Evolutionary conservation across 1,284 basidiomycete species (phyloP).

Genomic region (Fomitopsis pinicola): DNA sequence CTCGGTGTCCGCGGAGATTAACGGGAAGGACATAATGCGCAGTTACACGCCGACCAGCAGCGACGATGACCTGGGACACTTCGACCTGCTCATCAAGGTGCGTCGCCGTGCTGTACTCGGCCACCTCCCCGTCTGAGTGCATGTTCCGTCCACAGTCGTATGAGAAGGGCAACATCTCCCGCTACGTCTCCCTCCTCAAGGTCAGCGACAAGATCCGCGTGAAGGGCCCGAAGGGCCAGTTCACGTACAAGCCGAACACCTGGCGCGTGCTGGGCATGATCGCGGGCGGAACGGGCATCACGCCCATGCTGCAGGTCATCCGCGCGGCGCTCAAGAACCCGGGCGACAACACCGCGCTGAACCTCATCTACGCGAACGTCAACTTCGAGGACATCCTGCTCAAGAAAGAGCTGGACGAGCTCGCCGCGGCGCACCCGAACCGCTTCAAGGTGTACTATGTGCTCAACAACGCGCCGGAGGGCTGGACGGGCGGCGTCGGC

Average conservation of each 20-base stretch:
- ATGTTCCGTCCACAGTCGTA: slow-evolving; percentile 62
- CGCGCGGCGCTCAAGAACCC: slow-evolving; percentile 86
- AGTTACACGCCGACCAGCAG: slow-evolving; percentile 95
- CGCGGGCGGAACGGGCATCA: slow-evolving; percentile 94
- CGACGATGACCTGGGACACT: slow-evolving; percentile 89
- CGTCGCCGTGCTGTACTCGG: slow-evolving; percentile 2
- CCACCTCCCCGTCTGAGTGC: slow-evolving; percentile 4
- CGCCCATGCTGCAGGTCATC: slow-evolving; percentile 98
- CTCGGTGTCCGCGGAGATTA: slow-evolving; percentile 84
- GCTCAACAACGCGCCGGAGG: slow-evolving; percentile 86
- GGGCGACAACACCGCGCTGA: slow-evolving; percentile 75
- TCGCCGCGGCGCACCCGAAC: slow-evolving; percentile 61
- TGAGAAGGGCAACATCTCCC: slow-evolving; percentile 95
- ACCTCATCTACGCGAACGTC: slow-evolving; percentile 96
- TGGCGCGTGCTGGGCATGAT: slow-evolving; percentile 89
- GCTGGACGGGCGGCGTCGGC: slow-evolving; percentile 87
- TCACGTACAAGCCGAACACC: slow-evolving; percentile 71
- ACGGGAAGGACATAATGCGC: slow-evolving; percentile 86
- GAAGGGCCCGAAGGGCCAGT: slow-evolving; percentile 96
- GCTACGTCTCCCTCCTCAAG: slow-evolving; percentile 75
- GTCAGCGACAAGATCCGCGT: slow-evolving; percentile 84
- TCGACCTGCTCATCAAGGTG: slow-evolving; percentile 97
- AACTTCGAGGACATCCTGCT: slow-evolving; percentile 86
- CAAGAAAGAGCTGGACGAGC: slow-evolving; percentile 80
- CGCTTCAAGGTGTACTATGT: slow-evolving; percentile 88